Evolutionary conservation across 306 rosid species (phyloP).

Genomic region (Dalbergia cochinchinensis): DNA sequence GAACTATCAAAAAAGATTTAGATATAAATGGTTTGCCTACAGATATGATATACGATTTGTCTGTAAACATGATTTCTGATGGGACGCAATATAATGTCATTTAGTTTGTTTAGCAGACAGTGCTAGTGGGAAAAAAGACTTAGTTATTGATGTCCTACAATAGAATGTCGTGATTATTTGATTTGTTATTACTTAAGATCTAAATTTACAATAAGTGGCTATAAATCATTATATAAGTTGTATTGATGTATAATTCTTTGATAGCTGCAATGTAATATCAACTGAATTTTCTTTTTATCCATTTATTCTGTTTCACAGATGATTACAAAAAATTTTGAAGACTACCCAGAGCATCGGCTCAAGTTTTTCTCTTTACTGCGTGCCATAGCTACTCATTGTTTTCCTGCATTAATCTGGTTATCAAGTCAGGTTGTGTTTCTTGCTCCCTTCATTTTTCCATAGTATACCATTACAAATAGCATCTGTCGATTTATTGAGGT

Average conservation of each 20-base stretch:
- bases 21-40: too few species aligned
- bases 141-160: too few species aligned
- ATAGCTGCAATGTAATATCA: not conserved
- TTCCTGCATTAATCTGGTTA: slow-evolving; percentile 84
- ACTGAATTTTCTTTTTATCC: not conserved
- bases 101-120: too few species aligned
- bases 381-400: slow-evolving; percentile 94
- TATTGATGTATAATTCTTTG: not conserved
- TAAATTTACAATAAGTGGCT: not conserved
- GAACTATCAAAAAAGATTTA: too few species aligned
- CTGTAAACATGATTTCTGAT: too few species aligned
- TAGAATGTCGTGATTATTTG: too few species aligned
- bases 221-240: not conserved
- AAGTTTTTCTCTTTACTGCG: slow-evolving; percentile 98
- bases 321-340: slow-evolving; percentile 96
- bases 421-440: slow-evolving; percentile 81
- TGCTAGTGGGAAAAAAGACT: too few species aligned
- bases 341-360: slow-evolving; percentile 97
- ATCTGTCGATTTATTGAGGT: not conserved
- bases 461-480: not conserved
- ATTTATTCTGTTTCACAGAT: slow-evolving; percentile 56
- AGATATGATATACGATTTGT: too few species aligned
- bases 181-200: not conserved
- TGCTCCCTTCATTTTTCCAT: slow-evolving; percentile 17
- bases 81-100: too few species aligned